phyloP scores from a whole-genome alignment of 805 yeast species.

The Saccharomyces kudriavzevii region DNA sequence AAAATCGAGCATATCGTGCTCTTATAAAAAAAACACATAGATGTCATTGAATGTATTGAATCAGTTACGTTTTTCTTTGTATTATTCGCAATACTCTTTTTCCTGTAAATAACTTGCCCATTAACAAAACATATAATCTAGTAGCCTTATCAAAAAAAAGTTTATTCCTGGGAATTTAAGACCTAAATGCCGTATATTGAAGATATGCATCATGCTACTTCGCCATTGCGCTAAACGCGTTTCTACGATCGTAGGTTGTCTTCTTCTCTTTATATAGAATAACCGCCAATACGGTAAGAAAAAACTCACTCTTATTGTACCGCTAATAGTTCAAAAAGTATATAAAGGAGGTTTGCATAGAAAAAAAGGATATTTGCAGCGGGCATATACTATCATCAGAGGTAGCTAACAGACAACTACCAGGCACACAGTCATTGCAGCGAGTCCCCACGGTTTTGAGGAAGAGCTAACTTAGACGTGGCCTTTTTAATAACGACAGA shows the following conservation, averaged over 20 bases:
- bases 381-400: not conserved
- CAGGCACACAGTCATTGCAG: not conserved
- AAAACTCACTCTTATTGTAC: not conserved
- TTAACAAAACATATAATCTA: too few relatives aligned
- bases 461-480: not conserved
- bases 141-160: too few relatives aligned
- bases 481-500: not conserved
- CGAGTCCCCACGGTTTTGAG: not conserved
- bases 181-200: not conserved
- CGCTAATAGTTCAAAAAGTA: not conserved
- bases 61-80: too few relatives aligned
- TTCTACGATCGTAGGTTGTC: not conserved
- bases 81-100: too few relatives aligned
- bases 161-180: too few relatives aligned
- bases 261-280: not conserved
- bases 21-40: too few relatives aligned
- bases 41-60: too few relatives aligned
- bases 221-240: not conserved
- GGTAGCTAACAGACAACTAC: not conserved
- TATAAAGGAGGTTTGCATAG: not conserved
- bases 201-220: too few relatives aligned
- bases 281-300: not conserved
- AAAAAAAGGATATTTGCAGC: not conserved
- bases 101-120: too few relatives aligned
- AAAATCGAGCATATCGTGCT: too few relatives aligned